Evolutionary conservation across 1,284 basidiomycete genomes (phyloP).

Genomic region (Marasmius sp.): DNA sequence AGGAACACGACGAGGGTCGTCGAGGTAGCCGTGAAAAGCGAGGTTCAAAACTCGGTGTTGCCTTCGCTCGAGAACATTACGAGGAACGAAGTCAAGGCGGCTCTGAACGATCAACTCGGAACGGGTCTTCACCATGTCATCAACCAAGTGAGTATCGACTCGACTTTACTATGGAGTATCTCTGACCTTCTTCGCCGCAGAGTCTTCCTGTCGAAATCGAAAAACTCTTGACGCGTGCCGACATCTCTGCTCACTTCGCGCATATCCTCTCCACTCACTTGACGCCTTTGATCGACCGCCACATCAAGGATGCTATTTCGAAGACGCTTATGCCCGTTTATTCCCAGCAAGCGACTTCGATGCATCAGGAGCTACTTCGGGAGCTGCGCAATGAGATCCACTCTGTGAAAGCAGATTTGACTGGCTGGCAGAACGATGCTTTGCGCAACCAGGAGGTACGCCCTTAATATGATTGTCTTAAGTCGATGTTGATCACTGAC

Average conservation of each 20-base stretch:
- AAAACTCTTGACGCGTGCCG: slow-evolving; percentile 71
- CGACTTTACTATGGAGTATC: slow-evolving; percentile 1
- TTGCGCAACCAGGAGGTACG: slow-evolving; percentile 74
- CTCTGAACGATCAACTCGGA: slow-evolving; percentile 74
- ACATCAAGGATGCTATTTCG: slow-evolving; percentile 75
- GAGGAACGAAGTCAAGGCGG: slow-evolving; percentile 71
- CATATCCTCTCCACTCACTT: slow-evolving; percentile 66
- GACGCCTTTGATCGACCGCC: slow-evolving; percentile 71
- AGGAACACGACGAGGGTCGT: slow-evolving; percentile 84
- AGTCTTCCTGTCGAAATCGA: slow-evolving; percentile 75
- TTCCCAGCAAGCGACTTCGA: slow-evolving; percentile 62
- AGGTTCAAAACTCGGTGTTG: slow-evolving; percentile 77
- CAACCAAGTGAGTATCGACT: slow-evolving; percentile 55
- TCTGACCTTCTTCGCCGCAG: slow-evolving; percentile 35
- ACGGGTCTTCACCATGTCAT: slow-evolving; percentile 70
- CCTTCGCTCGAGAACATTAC: slow-evolving; percentile 79
- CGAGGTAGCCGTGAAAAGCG: slow-evolving; percentile 78
- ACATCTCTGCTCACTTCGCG: slow-evolving; percentile 72
- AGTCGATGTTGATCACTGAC: slow-evolving; percentile 7
- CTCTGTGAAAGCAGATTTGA: slow-evolving; percentile 72
- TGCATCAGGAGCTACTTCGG: slow-evolving; percentile 75
- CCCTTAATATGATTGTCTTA: slow-evolving; percentile 7
- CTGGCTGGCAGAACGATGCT: slow-evolving; percentile 75
- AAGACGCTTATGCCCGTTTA: slow-evolving; percentile 74
- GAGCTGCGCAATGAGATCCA: slow-evolving; percentile 75